phyloP scores from a whole-genome alignment of 1,284 basidiomycete species.

The Testicularia cyperi region DNA sequence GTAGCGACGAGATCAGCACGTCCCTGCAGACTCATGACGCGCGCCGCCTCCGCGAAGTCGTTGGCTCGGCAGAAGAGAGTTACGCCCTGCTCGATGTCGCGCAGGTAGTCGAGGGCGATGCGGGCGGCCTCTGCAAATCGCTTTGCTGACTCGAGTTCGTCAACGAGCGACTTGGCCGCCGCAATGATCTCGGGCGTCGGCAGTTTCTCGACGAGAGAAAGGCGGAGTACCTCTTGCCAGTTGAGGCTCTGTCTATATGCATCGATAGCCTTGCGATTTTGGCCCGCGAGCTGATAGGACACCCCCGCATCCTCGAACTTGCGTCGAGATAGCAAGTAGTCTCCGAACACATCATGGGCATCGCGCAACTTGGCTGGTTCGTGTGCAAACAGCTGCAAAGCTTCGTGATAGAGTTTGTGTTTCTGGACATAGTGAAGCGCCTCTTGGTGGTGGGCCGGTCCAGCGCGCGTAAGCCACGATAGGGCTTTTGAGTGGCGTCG shows the following conservation, averaged over 20 bases:
- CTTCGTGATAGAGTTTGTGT: slow-evolving; percentile 69
- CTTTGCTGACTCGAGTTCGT: slow-evolving; percentile 73
- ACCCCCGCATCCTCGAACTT: slow-evolving; percentile 79
- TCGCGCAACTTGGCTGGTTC: slow-evolving; percentile 21
- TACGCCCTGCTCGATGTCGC: slow-evolving; percentile 77
- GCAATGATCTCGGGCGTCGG: slow-evolving; percentile 63
- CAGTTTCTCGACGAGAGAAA: slow-evolving; percentile 41
- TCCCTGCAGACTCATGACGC: slow-evolving; percentile 69
- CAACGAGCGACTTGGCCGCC: slow-evolving; percentile 51
- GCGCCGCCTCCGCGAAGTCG: slow-evolving; percentile 79
- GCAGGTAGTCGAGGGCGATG: slow-evolving; percentile 80
- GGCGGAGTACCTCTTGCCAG: slow-evolving; percentile 48
- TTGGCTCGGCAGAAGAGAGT: slow-evolving; percentile 76
- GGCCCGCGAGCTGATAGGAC: slow-evolving; percentile 39
- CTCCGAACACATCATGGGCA: slow-evolving; percentile 72
- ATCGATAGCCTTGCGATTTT: slow-evolving; percentile 39
- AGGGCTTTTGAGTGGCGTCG: slow-evolving; percentile 76
- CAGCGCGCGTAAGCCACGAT: slow-evolving; percentile 73
- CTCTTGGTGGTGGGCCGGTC: slow-evolving; percentile 74
- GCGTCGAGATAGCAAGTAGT: slow-evolving; percentile 80
- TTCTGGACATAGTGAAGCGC: slow-evolving; percentile 77
- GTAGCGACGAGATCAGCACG: slow-evolving; percentile 71
- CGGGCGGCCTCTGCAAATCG: slow-evolving; percentile 77
- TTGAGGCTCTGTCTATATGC: slow-evolving; percentile 39
- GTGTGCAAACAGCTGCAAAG: slow-evolving; percentile 19